Conservation (phyloP, 805 yeast genomes). For the Candida tammaniensis region DNA sequence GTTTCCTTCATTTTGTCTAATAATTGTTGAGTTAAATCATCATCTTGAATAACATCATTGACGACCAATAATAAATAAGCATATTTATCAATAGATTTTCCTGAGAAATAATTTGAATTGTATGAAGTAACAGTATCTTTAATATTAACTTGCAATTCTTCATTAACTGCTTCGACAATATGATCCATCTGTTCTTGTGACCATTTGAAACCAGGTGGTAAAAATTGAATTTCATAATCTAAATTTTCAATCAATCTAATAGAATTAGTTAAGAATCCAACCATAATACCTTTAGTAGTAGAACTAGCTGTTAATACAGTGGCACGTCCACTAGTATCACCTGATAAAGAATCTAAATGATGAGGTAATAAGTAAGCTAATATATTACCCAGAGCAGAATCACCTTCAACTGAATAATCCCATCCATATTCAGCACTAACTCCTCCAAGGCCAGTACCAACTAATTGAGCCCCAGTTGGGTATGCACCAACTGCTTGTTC, state of each 20-base stretch:
- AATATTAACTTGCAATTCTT: constrained; percentile 47
- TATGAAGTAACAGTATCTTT: constrained; percentile 29
- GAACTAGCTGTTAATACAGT: constrained; percentile 44
- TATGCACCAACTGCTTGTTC: constrained; percentile 69
- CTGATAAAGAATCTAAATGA: constrained; percentile 37
- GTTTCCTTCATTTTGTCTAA: constrained; percentile 41
- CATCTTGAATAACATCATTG: constrained; percentile 45
- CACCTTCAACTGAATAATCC: constrained; percentile 46
- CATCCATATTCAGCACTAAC: constrained; percentile 45
- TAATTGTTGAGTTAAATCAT: constrained; percentile 31
- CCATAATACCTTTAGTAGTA: constrained; percentile 49
- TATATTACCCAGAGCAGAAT: constrained; percentile 43
- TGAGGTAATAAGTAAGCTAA: constrained; percentile 52
- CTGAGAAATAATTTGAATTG: constrained; percentile 49
- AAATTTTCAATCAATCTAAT: constrained; percentile 38
- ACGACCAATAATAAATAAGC: constrained; percentile 54
- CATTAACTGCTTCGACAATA: constrained; percentile 43
- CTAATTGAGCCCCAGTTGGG: constrained; percentile 46
- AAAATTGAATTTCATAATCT: constrained; percentile 36
- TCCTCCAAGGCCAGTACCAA: constrained; percentile 50
- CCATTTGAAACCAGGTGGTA: constrained; percentile 39
- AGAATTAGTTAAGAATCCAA: constrained; percentile 39
- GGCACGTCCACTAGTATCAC: constrained; percentile 19
- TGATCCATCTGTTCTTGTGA: constrained; percentile 40
- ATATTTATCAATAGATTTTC: constrained; percentile 55